Base-by-base conservation (phyloP, 2,329 filamentous ascomycete species). In the Venturia pyrina region DNA sequence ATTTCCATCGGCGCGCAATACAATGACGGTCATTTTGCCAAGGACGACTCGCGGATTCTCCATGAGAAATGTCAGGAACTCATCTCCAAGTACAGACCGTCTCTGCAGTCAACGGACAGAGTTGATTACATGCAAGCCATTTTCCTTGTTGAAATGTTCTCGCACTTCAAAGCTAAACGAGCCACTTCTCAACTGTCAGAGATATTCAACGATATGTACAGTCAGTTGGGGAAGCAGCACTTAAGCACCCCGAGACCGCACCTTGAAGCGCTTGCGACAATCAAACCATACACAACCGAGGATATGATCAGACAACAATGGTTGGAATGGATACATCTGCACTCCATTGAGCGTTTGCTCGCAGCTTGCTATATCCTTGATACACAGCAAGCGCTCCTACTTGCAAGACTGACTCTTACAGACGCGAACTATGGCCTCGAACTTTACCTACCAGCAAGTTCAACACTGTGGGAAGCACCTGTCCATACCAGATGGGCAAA, bases 81-180 rank as follows among this genome's bases (percentile, higher is more conserved):
- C 37, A 70, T 80, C 46, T 70, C 73, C 57, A 71, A 73, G 34
- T 44, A 65, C 63, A 65, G 40, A 24, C 40, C n/a, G 11, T 2
- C 17, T 17, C 46, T 61, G 13, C 70, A 4, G 69, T 72, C 64
- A 68, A 66, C 8, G 13, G 71, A 74, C 7, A 71, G 75, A 44
- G 66, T 77, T 10, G 78, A 74, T 65, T 78, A 80, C 66, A 75
- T 76, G 68, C 79, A 81, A 70, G 76, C 78, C 5, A 70, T 78
- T 4, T 74, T 80, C 37, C 70, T 81, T n/a, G 68, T 79, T 8
- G 79, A 81, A 68, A 65, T 77, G 0, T 72, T 78, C 19, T 75
- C 78, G 5, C 74, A 78, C 40, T 79, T 77, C 70, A 76, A 74
- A 65, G 75, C 77, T 11, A 73, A 76, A 59, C 75, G 78, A 41